A percentile compares a stretch with the other conserved stretches of the same genome.
These are phyloP conservation scores for Chalaropsis thielavioides DNA, from an alignment of 2,329 filamentous ascomycete species.

Conservation along the genomic window DNA sequence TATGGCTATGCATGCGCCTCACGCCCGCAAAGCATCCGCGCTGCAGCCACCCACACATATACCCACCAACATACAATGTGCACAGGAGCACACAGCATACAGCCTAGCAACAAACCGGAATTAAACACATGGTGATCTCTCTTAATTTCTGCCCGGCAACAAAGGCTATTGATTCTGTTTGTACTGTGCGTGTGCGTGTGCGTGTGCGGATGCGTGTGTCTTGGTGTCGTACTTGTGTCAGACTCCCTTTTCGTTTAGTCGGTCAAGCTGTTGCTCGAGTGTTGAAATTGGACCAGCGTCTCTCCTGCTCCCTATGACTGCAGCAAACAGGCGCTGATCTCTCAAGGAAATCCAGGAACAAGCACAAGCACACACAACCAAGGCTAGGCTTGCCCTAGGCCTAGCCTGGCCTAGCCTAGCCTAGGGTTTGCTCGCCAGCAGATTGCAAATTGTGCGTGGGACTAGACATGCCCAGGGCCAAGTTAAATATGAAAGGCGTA, in stretches of 20 bases:
- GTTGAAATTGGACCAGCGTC: background rate
- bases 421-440: background rate
- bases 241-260: background rate
- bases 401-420: background rate
- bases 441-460: background rate
- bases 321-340: background rate
- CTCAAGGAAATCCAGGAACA: background rate
- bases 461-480: background rate
- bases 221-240: background rate
- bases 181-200: background rate
- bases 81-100: too few species aligned
- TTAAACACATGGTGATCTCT: background rate
- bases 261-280: background rate
- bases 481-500: background rate
- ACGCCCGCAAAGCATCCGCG: background rate
- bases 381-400: background rate
- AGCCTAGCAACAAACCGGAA: background rate
- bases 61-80: too few species aligned
- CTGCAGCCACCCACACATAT: background rate
- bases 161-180: background rate
- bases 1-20: conserved; percentile 1
- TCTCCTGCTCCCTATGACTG: background rate
- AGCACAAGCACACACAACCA: background rate
- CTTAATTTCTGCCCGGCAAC: background rate
- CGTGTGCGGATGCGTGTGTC: background rate